A percentile compares a stretch with the other conserved stretches of the same genome.
These are phyloP conservation scores for Xanthoconium separans DNA, from an alignment of 1,284 basidiomycete genomes.

Conservation along the genomic window DNA sequence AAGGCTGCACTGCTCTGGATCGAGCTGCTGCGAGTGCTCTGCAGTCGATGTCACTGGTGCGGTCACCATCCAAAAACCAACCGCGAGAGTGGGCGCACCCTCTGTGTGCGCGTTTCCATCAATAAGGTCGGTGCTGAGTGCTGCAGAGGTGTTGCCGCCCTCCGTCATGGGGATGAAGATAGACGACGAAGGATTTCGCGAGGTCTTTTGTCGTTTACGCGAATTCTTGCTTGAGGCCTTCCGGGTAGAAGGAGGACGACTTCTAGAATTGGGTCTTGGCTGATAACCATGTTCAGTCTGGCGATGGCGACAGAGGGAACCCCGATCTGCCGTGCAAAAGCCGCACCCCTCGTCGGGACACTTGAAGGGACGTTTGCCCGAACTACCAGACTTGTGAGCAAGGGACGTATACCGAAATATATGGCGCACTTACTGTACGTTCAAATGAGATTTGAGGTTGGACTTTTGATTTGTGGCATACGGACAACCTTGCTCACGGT, in stretches of 20 bases:
- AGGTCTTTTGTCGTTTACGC: not conserved
- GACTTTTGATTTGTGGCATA: constrained; percentile 28
- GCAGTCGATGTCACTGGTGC: not conserved
- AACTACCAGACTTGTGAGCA: constrained; percentile 12
- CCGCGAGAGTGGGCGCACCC: too few relatives aligned
- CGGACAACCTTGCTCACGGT: constrained; percentile 15
- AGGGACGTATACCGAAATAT: not conserved
- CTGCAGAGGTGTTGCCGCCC: not conserved
- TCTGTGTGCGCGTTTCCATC: not conserved
- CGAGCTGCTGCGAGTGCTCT: not conserved
- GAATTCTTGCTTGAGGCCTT: not conserved
- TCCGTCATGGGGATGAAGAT: not conserved
- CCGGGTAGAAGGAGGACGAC: not conserved
- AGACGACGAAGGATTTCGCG: not conserved
- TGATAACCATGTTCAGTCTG: not conserved
- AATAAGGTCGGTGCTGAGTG: not conserved
- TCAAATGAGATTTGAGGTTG: constrained; percentile 32
- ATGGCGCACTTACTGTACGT: constrained; percentile 24
- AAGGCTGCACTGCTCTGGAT: not conserved
- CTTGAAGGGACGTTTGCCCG: constrained; percentile 5
- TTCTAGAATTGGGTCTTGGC: not conserved
- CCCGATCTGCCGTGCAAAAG: constrained; percentile 27
- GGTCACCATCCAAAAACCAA: too few relatives aligned
- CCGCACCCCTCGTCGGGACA: constrained; percentile 26
- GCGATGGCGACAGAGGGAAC: constrained; percentile 14